Evolutionary conservation across 106 monocot species (phyloP).

Genomic region (Acorus calamus): DNA sequence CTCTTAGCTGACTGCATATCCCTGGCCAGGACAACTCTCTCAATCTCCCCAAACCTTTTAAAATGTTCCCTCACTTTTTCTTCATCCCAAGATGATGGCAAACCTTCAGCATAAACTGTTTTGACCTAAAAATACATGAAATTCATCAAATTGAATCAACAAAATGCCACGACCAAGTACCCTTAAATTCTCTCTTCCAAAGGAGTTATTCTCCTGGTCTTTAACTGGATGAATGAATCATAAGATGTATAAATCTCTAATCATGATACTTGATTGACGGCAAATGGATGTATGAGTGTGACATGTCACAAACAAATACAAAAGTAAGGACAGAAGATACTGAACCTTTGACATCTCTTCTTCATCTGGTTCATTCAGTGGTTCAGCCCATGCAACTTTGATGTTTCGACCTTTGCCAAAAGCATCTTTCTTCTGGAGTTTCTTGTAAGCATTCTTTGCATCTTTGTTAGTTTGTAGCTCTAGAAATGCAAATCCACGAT

Average conservation of each 20-base stretch:
- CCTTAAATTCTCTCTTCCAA: no score
- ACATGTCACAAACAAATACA: no score
- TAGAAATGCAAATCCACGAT: slow-evolving; percentile 86
- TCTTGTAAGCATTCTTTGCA: slow-evolving; percentile 67
- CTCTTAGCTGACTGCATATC: slow-evolving; percentile 68
- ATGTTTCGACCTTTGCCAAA: slow-evolving; percentile 63
- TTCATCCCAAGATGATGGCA: slow-evolving; percentile 73
- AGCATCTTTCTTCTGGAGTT: slow-evolving; percentile 72
- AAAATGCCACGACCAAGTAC: no score
- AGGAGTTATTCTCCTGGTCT: no score
- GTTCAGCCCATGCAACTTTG: slow-evolving; percentile 82
- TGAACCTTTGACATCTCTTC: slow-evolving; percentile 80
- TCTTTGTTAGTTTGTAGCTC: slow-evolving; percentile 88
- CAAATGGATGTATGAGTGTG: no score
- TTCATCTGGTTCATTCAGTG: slow-evolving; percentile 67
- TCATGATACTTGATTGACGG: no score
- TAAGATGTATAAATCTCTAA: no score
- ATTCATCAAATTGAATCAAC: no score
- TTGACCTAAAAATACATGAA: slow-evolving; percentile 40
- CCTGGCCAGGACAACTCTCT: slow-evolving; percentile 67
- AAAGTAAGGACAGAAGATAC: no score
- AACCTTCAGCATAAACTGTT: slow-evolving; percentile 76
- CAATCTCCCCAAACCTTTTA: slow-evolving; percentile 71
- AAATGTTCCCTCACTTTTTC: slow-evolving; percentile 54
- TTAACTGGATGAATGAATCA: no score